Evolutionary conservation across 2,329 filamentous ascomycete genomes (phyloP).

Genomic region (Gaeumannomyces sp.): DNA sequence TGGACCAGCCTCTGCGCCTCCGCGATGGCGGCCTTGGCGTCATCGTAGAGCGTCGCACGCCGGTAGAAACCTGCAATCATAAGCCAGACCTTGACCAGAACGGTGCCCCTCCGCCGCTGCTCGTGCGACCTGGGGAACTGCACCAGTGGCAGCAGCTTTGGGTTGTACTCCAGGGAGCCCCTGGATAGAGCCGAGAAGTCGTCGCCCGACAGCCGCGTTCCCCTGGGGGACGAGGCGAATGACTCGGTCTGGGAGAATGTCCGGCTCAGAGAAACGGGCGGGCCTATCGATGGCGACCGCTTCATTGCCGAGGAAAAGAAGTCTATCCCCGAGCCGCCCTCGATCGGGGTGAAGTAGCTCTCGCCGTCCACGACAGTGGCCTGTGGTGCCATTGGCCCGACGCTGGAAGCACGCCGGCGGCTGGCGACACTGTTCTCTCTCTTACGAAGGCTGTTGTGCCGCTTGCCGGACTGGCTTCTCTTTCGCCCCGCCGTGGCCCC

Average conservation of each 20-base stretch:
- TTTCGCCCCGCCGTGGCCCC: constrained; percentile 33
- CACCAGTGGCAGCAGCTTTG: constrained; percentile 43
- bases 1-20: constrained; percentile 77
- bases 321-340: constrained; percentile 32
- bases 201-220: constrained; percentile 21
- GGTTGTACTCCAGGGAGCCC: constrained; percentile 37
- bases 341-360: constrained; percentile 42
- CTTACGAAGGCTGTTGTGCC: constrained; percentile 49
- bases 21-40: constrained; percentile 70
- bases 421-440: constrained; percentile 42
- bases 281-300: constrained; percentile 33
- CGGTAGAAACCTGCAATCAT: constrained; percentile 86
- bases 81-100: constrained; percentile 78
- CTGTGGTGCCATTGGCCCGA: constrained; percentile 26
- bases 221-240: constrained; percentile 37
- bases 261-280: constrained; percentile 33
- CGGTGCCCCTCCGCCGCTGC: constrained; percentile 40
- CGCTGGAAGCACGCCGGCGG: constrained; percentile 38
- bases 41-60: constrained; percentile 70
- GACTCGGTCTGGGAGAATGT: constrained; percentile 40
- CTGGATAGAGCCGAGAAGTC: constrained; percentile 30
- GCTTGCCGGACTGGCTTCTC: constrained; percentile 38
- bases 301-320: constrained; percentile 35
- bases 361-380: constrained; percentile 45
- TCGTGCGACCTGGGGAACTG: constrained; percentile 50